A percentile compares a stretch with the other conserved stretches of the same genome.
phyloP scores from a whole-genome alignment of 192 early-diverging fungal species.

The Entomortierella beljakovae region DNA sequence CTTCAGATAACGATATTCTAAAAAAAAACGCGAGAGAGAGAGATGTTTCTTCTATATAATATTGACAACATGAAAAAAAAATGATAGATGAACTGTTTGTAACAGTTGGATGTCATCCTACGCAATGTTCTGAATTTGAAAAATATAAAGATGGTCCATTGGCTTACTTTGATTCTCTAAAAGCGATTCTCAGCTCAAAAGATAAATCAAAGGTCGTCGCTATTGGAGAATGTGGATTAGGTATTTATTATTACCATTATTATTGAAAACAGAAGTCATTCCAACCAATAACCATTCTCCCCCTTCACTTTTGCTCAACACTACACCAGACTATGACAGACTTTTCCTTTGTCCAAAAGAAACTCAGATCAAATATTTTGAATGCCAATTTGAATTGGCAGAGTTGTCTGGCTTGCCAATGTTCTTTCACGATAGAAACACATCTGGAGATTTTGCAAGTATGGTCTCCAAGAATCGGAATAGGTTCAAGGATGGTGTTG shows the following conservation, averaged over 20 bases:
- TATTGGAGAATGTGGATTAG: constrained; percentile 92
- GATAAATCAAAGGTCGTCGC: constrained; percentile 77
- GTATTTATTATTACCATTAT: too few relatives aligned
- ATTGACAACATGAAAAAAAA: too few relatives aligned
- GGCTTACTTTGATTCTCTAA: constrained; percentile 68
- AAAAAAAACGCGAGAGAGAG: too few relatives aligned
- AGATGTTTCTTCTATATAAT: too few relatives aligned
- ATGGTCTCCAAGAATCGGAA: constrained; percentile 64
- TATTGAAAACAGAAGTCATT: too few relatives aligned
- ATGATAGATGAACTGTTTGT: constrained; percentile 63
- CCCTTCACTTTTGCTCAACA: too few relatives aligned
- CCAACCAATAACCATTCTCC: too few relatives aligned
- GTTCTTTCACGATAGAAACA: constrained; percentile 92
- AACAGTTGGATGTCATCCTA: constrained; percentile 89
- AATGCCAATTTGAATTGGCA: constrained; percentile 82
- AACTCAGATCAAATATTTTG: constrained; percentile 80
- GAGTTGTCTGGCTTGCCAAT: constrained; percentile 81
- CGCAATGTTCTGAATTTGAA: constrained; percentile 78
- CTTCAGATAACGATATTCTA: too few relatives aligned
- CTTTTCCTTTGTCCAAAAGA: constrained; percentile 82
- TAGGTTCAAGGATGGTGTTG: constrained; percentile 75
- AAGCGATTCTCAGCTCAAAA: constrained; percentile 51
- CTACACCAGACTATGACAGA: constrained; percentile 94
- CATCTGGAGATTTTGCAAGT: constrained; percentile 55
- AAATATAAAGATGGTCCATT: constrained; percentile 64